Evolutionary conservation across 1,284 basidiomycete genomes (phyloP).

Genomic region (Boletus smithii): DNA sequence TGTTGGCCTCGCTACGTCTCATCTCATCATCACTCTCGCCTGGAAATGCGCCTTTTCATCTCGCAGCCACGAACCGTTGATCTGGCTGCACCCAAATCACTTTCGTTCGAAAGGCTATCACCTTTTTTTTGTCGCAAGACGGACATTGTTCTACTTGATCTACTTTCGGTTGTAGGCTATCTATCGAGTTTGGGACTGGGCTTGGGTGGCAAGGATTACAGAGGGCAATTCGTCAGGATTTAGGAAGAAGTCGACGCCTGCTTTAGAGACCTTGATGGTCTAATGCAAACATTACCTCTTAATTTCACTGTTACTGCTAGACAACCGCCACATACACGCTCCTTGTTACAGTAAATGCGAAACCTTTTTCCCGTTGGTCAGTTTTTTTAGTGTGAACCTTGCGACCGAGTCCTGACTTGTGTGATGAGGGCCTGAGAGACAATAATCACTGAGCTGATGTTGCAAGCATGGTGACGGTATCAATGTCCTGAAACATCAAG

Average conservation of each 20-base stretch:
- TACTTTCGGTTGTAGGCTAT: constrained; percentile 9
- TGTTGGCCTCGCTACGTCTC: not conserved
- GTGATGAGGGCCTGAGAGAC: too few species aligned
- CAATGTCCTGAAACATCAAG: too few species aligned
- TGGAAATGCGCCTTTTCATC: constrained; percentile 3
- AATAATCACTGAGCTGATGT: too few species aligned
- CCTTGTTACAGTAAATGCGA: constrained; percentile 17
- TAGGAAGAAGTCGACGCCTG: constrained; percentile 12
- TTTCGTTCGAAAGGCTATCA: constrained; percentile 23
- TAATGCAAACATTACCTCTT: not conserved
- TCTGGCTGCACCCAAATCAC: constrained; percentile 2
- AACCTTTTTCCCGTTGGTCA: too few species aligned
- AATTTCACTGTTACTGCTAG: not conserved
- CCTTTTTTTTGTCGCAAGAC: constrained; percentile 18
- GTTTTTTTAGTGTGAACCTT: too few species aligned
- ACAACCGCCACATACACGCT: constrained; percentile 2
- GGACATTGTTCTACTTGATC: constrained; percentile 8
- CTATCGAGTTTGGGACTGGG: constrained; percentile 3
- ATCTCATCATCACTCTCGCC: not conserved
- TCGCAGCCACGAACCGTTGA: constrained; percentile 6
- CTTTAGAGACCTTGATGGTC: constrained; percentile 8
- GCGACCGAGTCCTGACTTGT: too few species aligned
- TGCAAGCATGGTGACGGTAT: too few species aligned
- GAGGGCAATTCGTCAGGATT: constrained; percentile 3
- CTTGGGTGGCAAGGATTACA: too few species aligned